A percentile compares a stretch with the other conserved stretches of the same genome.
These are phyloP conservation scores for Hortiboletus campestris DNA, from an alignment of 768 basidiomycete species.

Conservation along the genomic window DNA sequence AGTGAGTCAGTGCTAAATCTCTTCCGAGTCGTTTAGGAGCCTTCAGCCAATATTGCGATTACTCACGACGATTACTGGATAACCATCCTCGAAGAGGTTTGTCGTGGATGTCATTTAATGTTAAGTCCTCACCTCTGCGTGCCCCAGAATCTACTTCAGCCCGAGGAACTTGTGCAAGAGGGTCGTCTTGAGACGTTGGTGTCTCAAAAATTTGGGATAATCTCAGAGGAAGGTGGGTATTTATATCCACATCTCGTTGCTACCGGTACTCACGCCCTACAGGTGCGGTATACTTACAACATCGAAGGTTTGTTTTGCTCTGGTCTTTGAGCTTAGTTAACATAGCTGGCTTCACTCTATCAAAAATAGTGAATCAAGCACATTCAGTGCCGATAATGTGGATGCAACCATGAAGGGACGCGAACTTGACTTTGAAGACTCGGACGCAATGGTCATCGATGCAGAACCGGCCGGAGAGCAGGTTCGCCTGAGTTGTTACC, in stretches of 20 bases:
- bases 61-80: constrained; percentile 9
- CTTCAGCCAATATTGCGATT: not conserved
- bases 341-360: not conserved
- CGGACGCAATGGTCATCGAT: not conserved
- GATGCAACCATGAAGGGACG: not conserved
- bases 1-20: not conserved
- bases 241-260: not conserved
- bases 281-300: constrained; percentile 10
- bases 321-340: not conserved
- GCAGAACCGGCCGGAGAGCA: no score
- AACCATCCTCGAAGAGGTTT: constrained; percentile 4
- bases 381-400: not conserved
- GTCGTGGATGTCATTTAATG: not conserved
- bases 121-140: not conserved
- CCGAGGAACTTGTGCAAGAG: not conserved
- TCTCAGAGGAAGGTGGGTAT: not conserved
- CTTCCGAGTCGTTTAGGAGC: not conserved
- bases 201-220: not conserved
- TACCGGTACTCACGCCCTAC: not conserved
- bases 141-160: not conserved
- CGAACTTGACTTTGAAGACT: not conserved
- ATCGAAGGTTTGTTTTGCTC: not conserved
- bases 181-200: not conserved
- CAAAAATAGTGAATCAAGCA: not conserved
- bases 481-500: not conserved